Conservation (phyloP, 208 protist genomes). For the Crithidia brevicula region DNA sequence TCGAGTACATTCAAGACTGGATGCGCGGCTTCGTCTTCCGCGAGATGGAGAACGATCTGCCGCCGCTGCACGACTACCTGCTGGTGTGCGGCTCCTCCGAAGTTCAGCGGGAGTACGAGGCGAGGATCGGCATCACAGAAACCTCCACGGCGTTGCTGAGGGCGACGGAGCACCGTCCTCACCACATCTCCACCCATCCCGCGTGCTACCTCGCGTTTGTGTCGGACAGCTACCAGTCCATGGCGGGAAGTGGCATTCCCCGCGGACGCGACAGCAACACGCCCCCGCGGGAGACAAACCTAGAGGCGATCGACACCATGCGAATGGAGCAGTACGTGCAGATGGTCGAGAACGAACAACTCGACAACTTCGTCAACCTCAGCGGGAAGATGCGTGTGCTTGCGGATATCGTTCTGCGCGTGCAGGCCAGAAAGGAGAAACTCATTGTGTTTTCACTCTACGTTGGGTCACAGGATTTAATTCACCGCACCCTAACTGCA, state of each 20-base stretch:
- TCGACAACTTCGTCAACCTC: constrained; percentile 57
- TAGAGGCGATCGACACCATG: constrained; percentile 39
- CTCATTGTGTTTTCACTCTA: constrained; percentile 91
- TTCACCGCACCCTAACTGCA: constrained; percentile 64
- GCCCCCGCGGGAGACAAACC: neutral
- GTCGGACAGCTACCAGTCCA: constrained; percentile 57
- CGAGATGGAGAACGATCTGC: constrained; percentile 80
- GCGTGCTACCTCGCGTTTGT: constrained; percentile 82
- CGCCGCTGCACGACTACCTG: constrained; percentile 85
- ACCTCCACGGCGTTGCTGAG: constrained; percentile 22
- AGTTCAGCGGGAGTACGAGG: constrained; percentile 43
- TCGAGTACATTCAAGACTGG: constrained; percentile 84
- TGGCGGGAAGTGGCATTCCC: constrained; percentile 20
- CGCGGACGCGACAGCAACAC: neutral
- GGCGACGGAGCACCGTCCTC: constrained; percentile 70
- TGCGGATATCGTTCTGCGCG: constrained; percentile 57
- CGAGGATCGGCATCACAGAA: constrained; percentile 16
- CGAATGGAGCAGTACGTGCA: constrained; percentile 48
- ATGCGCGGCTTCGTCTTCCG: constrained; percentile 88
- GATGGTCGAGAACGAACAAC: constrained; percentile 43
- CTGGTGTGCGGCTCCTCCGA: constrained; percentile 76
- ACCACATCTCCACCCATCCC: constrained; percentile 84
- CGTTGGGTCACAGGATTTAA: constrained; percentile 79
- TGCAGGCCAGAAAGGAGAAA: constrained; percentile 62
- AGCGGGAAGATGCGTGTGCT: constrained; percentile 85